These are phyloP conservation scores for Citrus glauca DNA, from an alignment of 345 rosid genomes.

Conservation along the genomic window DNA sequence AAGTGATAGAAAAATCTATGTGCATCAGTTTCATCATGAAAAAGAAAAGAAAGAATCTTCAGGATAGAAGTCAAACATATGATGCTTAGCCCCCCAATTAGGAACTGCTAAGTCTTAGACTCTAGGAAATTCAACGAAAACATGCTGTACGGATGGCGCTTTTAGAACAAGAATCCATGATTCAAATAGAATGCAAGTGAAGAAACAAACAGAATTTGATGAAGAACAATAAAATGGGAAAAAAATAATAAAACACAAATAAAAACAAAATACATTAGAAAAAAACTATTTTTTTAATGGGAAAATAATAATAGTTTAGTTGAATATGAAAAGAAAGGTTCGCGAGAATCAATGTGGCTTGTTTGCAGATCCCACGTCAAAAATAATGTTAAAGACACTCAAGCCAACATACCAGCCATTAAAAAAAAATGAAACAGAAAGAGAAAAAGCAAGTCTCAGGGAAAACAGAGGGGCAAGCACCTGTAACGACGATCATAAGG, in stretches of 20 bases:
- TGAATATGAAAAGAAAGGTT: not conserved
- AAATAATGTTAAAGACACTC: not conserved
- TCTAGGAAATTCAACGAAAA: conserved; percentile 11
- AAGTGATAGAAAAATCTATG: not conserved
- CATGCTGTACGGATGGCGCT: not conserved
- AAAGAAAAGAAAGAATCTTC: conserved; percentile 7
- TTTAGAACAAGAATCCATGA: conserved; percentile 8
- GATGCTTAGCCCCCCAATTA: conserved; percentile 18
- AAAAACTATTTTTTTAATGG: not conserved
- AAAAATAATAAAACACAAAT: not conserved
- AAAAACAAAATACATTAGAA: not conserved
- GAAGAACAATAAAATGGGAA: not conserved
- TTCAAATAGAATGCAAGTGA: conserved; percentile 6
- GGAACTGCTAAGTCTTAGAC: conserved; percentile 15
- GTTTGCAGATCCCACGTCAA: not conserved
- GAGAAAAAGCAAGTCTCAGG: not conserved
- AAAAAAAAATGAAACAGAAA: not conserved
- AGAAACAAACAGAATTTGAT: not conserved
- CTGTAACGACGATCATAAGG: conserved; percentile 89
- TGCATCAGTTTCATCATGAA: not conserved
- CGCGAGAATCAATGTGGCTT: conserved; percentile 25
- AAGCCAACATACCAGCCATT: conserved; percentile 1
- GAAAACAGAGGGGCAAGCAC: conserved; percentile 20
- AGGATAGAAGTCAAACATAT: conserved; percentile 13
- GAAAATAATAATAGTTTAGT: not conserved